Evolutionary conservation across 129 eudicot species (phyloP), one percentile per base, ranked within the genome.

Genomic region (Arctium minus): DNA sequence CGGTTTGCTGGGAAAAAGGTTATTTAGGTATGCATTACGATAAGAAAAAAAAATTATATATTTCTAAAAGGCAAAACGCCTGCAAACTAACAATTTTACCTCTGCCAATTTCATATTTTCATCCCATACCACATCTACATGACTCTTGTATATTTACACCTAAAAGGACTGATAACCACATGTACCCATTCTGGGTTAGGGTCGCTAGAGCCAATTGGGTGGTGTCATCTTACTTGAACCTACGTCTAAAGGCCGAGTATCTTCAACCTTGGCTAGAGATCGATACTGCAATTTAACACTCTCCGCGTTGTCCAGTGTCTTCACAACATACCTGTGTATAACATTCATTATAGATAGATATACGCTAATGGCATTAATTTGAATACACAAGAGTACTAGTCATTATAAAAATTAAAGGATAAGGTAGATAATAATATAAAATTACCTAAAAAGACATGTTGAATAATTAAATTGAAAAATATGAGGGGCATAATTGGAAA

Each of bases 261-360:
- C 91, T 53, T 84, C 37, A 77, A 95, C 89, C 85, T 95, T 95
- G 15, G 92, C 97, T 30, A 95, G 88, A n/a, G 98, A 95, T 31
- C 97, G 94, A 46, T 95, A 95, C 72, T 95, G 98, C 85, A 95
- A 78, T 79, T 95, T 95, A 78, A 95, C 98, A 74, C 97, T 91
- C 82, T 95, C 97, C 15, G 98, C 97, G 80, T 95, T 95, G 83
- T 95, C 99, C 84, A 95, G 76, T 17, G 99, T 95, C 93, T 95
- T 95, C 77, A 95, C 99, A 44, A 95, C 99, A 72, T 91, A 95
- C 99, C 99, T 94, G 87, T 22, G 80, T 71, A 30, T 36, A 78
- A 13, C 38, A 38, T 64, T 75, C 39, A 29, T 75, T 35, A 11
- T 62, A 42, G n/a, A 29, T 75, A 2, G 17, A 74, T 17, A 13